Percentiles rank a stretch among this genome's conserved stretches.
Conservation (phyloP, 345 rosid species). For the Sisymbrium altissimum region DNA sequence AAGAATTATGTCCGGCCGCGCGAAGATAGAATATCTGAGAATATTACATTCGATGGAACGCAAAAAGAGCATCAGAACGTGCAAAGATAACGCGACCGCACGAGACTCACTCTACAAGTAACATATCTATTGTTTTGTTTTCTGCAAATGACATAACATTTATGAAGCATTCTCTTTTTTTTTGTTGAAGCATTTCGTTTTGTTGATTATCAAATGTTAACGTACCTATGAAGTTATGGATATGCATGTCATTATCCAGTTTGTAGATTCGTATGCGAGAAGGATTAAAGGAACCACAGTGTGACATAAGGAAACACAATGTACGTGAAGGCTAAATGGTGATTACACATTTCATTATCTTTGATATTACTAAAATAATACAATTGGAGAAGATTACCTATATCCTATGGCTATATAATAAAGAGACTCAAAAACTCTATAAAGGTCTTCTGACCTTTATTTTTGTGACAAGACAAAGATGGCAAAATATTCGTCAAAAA, state of each 20-base stretch:
- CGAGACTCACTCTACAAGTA: neutral
- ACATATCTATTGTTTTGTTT: neutral
- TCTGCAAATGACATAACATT: neutral
- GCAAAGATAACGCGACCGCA: neutral
- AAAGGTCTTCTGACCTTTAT: neutral
- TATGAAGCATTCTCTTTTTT: neutral
- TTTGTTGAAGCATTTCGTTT: slow-evolving; percentile 1
- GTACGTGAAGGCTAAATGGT: neutral
- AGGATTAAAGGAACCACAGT: neutral
- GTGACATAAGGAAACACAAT: neutral
- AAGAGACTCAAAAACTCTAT: neutral
- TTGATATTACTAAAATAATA: neutral
- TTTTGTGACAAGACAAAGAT: neutral
- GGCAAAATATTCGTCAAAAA: neutral
- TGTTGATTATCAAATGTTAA: neutral
- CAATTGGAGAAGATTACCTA: neutral
- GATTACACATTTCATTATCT: slow-evolving; percentile 3
- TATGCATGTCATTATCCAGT: neutral
- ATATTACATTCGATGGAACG: neutral
- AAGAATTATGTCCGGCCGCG: neutral
- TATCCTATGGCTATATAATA: neutral
- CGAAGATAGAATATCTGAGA: too few species aligned
- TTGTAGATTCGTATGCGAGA: neutral
- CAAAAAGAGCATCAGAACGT: neutral
- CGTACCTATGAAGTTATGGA: neutral